Base-by-base conservation (phyloP, 2,329 filamentous ascomycete genomes). In the Verticillium albo-atrum region DNA sequence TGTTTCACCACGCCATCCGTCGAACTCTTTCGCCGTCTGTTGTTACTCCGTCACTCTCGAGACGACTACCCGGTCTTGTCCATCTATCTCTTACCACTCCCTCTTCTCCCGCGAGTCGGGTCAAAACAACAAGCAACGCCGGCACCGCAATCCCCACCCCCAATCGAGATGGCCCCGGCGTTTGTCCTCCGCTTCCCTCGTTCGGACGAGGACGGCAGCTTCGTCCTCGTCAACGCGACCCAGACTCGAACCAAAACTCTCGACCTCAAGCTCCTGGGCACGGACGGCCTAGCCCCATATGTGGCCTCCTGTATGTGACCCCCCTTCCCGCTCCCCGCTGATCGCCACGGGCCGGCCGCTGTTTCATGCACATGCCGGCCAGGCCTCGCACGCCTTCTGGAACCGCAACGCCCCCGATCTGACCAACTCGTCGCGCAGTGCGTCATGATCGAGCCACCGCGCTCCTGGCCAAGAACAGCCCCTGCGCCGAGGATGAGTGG, bases 221-320 rank as follows among this genome's bases (percentile, higher is more conserved):
- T 82, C 63, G 79, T 91, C 30, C 78, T 92, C 25, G 68, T 90
- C 20, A 81, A 89, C 66, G 81, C 87, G 59, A 77, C 77, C 2
- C 74, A 81, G 25, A 79, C 72, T 58, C 77, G 76, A 37, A 74
- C 77, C 35, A 79, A 78, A 60, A 79, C 81, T 1, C 75, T 92
- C 30, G 87, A 91, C 71, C 72, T 90, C 54, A 86, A 85, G 68
- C 72, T 92, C 30, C 78, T 88, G 34, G 89, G 83, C 34, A 91
- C 89, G 30, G 89, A 92, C 67, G 84, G 85, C 58, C 80, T 83
- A 59, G 80, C 79, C 54, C 81, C 86, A 6, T 90, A 87, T 72
- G 75, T 79, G 50, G 72, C 79, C 59, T 79, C 79, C 62, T 73
- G 86, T 88, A 77, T 80, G 84, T 79, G 63, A 61, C 64, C 54